A percentile compares a stretch with the other conserved stretches of the same genome.
These are phyloP conservation scores for Aspergillus sp. DNA, from an alignment of 2,329 filamentous ascomycete genomes.

Conservation along the genomic window DNA sequence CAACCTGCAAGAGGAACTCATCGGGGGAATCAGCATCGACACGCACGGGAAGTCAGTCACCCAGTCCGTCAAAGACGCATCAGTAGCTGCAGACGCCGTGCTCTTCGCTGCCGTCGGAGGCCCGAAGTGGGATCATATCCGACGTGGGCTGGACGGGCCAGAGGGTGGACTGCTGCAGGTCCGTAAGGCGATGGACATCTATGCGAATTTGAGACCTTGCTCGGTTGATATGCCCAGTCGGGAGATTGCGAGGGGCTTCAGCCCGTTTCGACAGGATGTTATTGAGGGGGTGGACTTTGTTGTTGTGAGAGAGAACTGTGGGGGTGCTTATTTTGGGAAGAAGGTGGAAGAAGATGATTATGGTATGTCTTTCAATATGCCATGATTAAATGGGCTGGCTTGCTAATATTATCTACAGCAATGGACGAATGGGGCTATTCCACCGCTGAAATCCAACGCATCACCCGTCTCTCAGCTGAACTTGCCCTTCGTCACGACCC, in stretches of 20 bases:
- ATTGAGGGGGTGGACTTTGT: slow-evolving; percentile 84
- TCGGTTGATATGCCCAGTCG: slow-evolving; percentile 70
- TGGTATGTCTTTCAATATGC: slow-evolving; percentile 19
- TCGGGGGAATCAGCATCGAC: slow-evolving; percentile 87
- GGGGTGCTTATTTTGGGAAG: slow-evolving; percentile 43
- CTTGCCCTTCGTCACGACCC: slow-evolving; percentile 72
- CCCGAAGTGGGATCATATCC: slow-evolving; percentile 78
- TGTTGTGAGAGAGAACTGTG: slow-evolving; percentile 45
- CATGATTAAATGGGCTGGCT: too few species aligned
- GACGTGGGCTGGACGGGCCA: slow-evolving; percentile 69
- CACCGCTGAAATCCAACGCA: slow-evolving; percentile 75
- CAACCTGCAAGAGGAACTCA: slow-evolving; percentile 67
- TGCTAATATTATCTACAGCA: slow-evolving; percentile 18
- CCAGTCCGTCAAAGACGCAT: slow-evolving; percentile 72
- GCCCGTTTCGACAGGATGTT: slow-evolving; percentile 77
- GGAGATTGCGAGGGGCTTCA: slow-evolving; percentile 72
- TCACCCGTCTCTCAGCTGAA: slow-evolving; percentile 74
- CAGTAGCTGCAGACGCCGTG: slow-evolving; percentile 78
- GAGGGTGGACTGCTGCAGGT: slow-evolving; percentile 84
- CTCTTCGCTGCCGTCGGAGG: slow-evolving; percentile 88
- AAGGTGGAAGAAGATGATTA: slow-evolving; percentile 41
- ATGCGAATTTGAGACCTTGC: slow-evolving; percentile 84
- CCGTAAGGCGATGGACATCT: slow-evolving; percentile 83
- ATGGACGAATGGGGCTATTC: slow-evolving; percentile 85
- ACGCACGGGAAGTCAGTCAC: slow-evolving; percentile 72